Base-by-base conservation (phyloP, 1,139 yeast genomes). In the Yamadazyma membranifaciens region DNA sequence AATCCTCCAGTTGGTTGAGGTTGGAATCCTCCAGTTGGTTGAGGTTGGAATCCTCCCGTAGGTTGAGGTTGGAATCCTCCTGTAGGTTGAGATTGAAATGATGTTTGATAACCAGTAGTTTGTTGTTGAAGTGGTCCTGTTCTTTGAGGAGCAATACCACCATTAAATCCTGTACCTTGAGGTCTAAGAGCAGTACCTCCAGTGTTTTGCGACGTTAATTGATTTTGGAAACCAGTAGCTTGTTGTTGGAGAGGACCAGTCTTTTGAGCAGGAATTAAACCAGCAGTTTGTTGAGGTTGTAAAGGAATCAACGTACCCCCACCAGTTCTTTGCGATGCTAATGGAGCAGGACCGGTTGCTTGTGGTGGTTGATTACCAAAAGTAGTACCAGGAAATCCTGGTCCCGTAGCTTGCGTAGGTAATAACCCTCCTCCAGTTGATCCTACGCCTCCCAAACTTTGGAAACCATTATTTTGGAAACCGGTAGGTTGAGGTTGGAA, bases 201-300 rank as follows among this genome's bases (percentile, higher is more conserved):
- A 9, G 43, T 36, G 13, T 28, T 13, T 35, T 39, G 45, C 15
- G 46, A 38, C 16, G 36, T 26, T 24, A 40, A 31, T 14, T 74
- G 67, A 16, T 59, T 57, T 47, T 69, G 74, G 1, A 48, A 62
- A 16, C 76, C 71, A 12, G 80, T 74, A 5, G 63, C 51, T 49
- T 65, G 63, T 11, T 62, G 60, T 36, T 42, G 51, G 14, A 49
- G 32, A 25, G 51, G 45, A 48, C 66, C 64, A 3, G 75, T 69
- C 40, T 58, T 65, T 46, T 69, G 74, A 9, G 74, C 63, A 3
- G 76, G 75, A 36, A 72, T 64, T 42, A 72, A 63, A 1, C 76
- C 69, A 4, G 76, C 69, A 2, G 77, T 72, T 46, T 71, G 77
- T 47, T 72, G 78, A 2, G 77, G 75, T 45, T 70, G 75, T 46